These are phyloP conservation scores for Podaxis pistillaris DNA, from an alignment of 768 basidiomycete genomes.

Conservation along the genomic window DNA sequence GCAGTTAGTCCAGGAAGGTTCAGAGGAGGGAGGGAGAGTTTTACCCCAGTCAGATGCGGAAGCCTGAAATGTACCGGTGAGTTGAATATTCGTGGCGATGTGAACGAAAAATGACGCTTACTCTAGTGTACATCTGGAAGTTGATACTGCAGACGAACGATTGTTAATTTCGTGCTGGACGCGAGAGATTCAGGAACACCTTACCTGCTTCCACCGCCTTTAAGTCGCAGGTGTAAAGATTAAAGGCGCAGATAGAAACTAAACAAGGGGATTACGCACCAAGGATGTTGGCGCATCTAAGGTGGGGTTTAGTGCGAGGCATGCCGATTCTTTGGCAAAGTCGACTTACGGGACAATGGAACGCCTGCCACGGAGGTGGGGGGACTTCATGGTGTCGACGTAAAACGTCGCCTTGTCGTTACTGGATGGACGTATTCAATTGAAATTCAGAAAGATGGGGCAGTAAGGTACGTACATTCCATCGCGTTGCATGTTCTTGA, in stretches of 20 bases:
- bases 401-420: slow-evolving; percentile 79
- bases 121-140: slow-evolving; percentile 77
- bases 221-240: neutral
- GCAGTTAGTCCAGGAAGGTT: slow-evolving; percentile 7
- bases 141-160: slow-evolving; percentile 52
- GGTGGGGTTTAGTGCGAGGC: neutral
- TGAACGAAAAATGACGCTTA: slow-evolving; percentile 20
- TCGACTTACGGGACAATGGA: slow-evolving; percentile 63
- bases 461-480: slow-evolving; percentile 48
- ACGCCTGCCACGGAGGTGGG: slow-evolving; percentile 58
- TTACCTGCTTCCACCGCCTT: slow-evolving; percentile 57
- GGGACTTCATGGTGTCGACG: slow-evolving; percentile 55
- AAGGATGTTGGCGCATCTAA: slow-evolving; percentile 64
- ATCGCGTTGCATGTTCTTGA: slow-evolving; percentile 69
- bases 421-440: slow-evolving; percentile 28
- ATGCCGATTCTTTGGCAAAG: neutral
- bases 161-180: neutral
- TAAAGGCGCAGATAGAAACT: too few species aligned
- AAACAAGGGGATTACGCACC: slow-evolving; percentile 28
- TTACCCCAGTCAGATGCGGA: slow-evolving; percentile 71
- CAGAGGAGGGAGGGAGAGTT: neutral
- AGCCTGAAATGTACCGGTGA: slow-evolving; percentile 36
- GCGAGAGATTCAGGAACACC: slow-evolving; percentile 7
- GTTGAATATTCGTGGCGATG: neutral
- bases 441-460: neutral